These are phyloP conservation scores for Xylariomycetidae sp. DNA, from an alignment of 2,329 filamentous ascomycete genomes.

Conservation along the genomic window DNA sequence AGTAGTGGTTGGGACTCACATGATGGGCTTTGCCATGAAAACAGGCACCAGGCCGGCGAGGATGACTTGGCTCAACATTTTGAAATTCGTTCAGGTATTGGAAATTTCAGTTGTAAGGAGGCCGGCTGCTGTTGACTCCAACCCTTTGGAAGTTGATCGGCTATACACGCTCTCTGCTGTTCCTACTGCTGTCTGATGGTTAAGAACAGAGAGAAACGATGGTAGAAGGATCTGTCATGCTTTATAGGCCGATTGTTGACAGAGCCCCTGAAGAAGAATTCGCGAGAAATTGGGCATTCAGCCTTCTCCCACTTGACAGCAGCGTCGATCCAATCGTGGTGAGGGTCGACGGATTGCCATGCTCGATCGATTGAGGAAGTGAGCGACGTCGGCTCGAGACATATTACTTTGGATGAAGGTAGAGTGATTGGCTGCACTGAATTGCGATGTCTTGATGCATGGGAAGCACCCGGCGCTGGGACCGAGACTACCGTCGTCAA, in stretches of 20 bases:
- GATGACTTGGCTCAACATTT: constrained; percentile 23
- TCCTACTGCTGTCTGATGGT: constrained; percentile 4
- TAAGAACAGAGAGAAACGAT: too few relatives aligned
- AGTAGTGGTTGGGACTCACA: constrained; percentile 16
- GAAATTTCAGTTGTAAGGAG: too few relatives aligned
- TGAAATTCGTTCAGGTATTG: too few relatives aligned
- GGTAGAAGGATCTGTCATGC: constrained; percentile 3
- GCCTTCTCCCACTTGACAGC: too few relatives aligned
- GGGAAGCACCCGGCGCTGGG: constrained; percentile 1
- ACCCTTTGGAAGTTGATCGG: too few relatives aligned
- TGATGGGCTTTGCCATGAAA: constrained; percentile 23
- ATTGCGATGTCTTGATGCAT: constrained; percentile 2
- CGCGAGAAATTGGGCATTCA: neutral
- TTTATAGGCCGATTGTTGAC: constrained; percentile 12
- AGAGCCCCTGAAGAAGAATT: neutral
- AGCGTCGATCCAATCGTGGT: constrained; percentile 3
- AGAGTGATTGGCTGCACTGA: constrained; percentile 4
- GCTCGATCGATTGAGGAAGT: constrained; percentile 7
- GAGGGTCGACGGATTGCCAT: constrained; percentile 3
- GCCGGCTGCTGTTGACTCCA: too few relatives aligned
- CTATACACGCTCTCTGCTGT: too few relatives aligned
- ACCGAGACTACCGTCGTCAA: constrained; percentile 4
- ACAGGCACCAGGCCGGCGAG: constrained; percentile 22
- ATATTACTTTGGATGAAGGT: neutral
- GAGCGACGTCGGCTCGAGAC: constrained; percentile 4